Evolutionary conservation across 768 basidiomycete genomes (phyloP).

Genomic region (Termitomyces sp.): DNA sequence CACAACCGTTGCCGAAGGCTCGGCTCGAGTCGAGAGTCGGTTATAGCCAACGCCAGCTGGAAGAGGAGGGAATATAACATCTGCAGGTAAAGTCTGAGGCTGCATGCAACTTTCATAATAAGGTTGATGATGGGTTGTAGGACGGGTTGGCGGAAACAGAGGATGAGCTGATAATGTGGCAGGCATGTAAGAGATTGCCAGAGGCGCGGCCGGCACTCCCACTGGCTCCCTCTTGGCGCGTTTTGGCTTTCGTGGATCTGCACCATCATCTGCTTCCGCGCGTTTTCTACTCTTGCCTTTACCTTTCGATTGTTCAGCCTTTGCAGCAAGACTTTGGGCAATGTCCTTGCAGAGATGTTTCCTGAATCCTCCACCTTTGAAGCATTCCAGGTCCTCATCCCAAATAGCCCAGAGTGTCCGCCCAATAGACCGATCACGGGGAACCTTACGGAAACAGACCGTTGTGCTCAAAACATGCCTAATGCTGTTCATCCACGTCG

Average conservation of each 20-base stretch:
- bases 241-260: constrained; percentile 39
- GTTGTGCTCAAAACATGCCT: constrained; percentile 95
- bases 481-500: constrained; percentile 98
- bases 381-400: constrained; percentile 78
- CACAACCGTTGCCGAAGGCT: constrained; percentile 20
- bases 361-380: constrained; percentile 76
- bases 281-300: constrained; percentile 33
- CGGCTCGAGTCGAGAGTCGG: constrained; percentile 18
- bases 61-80: constrained; percentile 70
- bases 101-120: constrained; percentile 61
- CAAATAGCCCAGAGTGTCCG: constrained; percentile 87
- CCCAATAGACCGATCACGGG: constrained; percentile 70
- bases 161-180: constrained; percentile 25
- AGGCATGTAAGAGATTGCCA: constrained; percentile 17
- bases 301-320: constrained; percentile 25
- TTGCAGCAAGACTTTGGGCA: constrained; percentile 27
- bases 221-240: constrained; percentile 36
- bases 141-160: constrained; percentile 46
- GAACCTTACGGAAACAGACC: constrained; percentile 82
- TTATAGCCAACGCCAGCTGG: constrained; percentile 40
- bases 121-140: constrained; percentile 64
- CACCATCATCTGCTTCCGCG: constrained; percentile 29
- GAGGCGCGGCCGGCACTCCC: constrained; percentile 14
- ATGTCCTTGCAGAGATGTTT: constrained; percentile 53
- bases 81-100: constrained; percentile 43